Base-by-base conservation (phyloP, 495 filamentous ascomycete species). In the Bryoglossum gracile region DNA sequence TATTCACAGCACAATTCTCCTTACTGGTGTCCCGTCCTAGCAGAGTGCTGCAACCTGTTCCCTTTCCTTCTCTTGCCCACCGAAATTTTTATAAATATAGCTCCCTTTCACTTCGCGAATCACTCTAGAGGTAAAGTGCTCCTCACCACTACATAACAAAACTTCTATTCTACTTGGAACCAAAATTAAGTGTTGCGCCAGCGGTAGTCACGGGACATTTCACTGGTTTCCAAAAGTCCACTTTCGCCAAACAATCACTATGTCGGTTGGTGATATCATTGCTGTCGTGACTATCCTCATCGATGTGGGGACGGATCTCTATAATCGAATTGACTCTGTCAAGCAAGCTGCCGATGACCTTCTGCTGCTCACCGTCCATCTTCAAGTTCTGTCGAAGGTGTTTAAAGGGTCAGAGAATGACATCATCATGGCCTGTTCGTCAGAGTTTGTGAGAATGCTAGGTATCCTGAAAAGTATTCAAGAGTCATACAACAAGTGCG, bases 271-370 rank as follows among this genome's bases (percentile, higher is more conserved):
- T 8, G 53, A 56, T 42, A 54, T 56, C 52, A 22, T 56, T 56
- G 47, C 52, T 42, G 40, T 42, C 22, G 21, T 56, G 51, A 56
- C 47, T 41, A 54, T 56, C 52, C 54, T 56, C 53, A 56, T 43
- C 53, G 55, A 56, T 4, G 19, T 56, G 41, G 52, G 53, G 41
- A 36, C 42, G 11, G 53, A 56, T 6, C 47, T 56, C 53, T 37
- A 56, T 25, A 47, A 53, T 37, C 51, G 43, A 37, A 24, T 56
- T 43, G 52, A 56, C 32, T 56, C 53, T 24, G 26, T 56, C 11
- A 55, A 56, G 33, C 52, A 56, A 56, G 53, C 52, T 56, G 35
- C 52, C 53, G 52, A 56, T 38, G 53, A 56, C 21, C 53, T 56
- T 47, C 53, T 47, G 34, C 53, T 56, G 28, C 46, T 56, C 30